Conservation (phyloP, 176 grass and related monocot genomes). For the Oryza glumipatula region DNA sequence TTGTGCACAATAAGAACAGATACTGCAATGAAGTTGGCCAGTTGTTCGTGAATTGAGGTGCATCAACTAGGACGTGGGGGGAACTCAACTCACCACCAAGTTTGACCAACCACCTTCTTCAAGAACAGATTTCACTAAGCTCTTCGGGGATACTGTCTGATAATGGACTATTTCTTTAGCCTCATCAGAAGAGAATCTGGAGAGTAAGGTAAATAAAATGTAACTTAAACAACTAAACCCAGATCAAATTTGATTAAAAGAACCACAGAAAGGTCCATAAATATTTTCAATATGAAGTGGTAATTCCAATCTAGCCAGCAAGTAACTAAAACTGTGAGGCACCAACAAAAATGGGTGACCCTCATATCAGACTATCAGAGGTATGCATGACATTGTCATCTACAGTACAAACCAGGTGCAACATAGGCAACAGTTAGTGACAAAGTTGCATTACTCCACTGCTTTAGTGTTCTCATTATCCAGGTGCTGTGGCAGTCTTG, state of each 20-base stretch:
- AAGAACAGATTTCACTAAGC: conserved; percentile 74
- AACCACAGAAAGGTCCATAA: background rate
- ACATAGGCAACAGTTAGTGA: background rate
- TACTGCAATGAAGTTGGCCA: background rate
- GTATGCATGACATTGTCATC: background rate
- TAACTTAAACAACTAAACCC: conserved; percentile 11
- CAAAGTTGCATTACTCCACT: background rate
- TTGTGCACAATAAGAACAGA: background rate
- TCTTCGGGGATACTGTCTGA: conserved; percentile 66
- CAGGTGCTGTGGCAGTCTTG: no score
- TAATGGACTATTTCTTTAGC: conserved; percentile 76
- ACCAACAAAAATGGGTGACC: background rate
- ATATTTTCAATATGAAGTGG: background rate
- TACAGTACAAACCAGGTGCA: background rate
- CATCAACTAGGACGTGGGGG: conserved; percentile 15
- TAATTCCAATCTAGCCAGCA: conserved; percentile 7
- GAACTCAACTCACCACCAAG: conserved; percentile 63
- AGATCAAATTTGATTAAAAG: background rate
- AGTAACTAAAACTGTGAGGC: conserved; percentile 3
- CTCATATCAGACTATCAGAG: background rate
- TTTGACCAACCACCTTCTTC: conserved; percentile 92
- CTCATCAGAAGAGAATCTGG: conserved; percentile 58
- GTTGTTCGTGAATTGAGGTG: conserved; percentile 3
- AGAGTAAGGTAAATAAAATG: conserved; percentile 26
- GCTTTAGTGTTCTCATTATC: conserved; percentile 4